Conservation (phyloP, 2,329 filamentous ascomycete genomes). For the Macroventuria anomochaeta region DNA sequence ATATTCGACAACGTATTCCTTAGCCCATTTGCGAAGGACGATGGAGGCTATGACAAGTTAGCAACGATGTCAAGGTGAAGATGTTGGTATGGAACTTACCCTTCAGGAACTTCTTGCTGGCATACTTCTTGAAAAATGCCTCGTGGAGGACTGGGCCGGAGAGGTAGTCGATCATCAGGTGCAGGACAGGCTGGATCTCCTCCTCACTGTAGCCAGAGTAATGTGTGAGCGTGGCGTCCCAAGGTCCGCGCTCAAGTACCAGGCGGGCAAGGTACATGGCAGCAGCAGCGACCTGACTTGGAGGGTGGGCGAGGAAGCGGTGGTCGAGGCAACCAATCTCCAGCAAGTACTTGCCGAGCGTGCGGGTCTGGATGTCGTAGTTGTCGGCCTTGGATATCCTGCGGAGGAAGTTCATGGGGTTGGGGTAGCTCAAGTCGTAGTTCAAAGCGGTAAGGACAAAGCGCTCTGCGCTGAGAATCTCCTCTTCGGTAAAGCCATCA, state of each 20-base stretch:
- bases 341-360: slow-evolving; percentile 95
- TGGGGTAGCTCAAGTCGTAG: slow-evolving; percentile 98
- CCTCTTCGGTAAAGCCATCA: slow-evolving; percentile 91
- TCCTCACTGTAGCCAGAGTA: slow-evolving; percentile 94
- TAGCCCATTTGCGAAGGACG: slow-evolving; percentile 90
- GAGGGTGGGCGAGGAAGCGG: slow-evolving; percentile 86
- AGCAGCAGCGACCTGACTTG: slow-evolving; percentile 88
- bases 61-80: neutral
- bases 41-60: slow-evolving; percentile 73
- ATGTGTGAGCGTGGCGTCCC: slow-evolving; percentile 86
- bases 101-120: slow-evolving; percentile 98
- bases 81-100: slow-evolving; percentile 63
- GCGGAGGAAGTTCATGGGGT: slow-evolving; percentile 99
- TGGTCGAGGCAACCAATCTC: slow-evolving; percentile 97
- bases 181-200: slow-evolving; percentile 89
- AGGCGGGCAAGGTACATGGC: slow-evolving; percentile 94
- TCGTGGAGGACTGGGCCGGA: slow-evolving; percentile 89
- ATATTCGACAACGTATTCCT: slow-evolving; percentile 63
- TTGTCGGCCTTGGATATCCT: slow-evolving; percentile 99
- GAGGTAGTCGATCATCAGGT: slow-evolving; percentile 96
- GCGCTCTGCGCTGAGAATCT: slow-evolving; percentile 96
- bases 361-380: slow-evolving; percentile 98
- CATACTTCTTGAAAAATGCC: slow-evolving; percentile 99
- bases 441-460: slow-evolving; percentile 90
- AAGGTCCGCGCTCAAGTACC: slow-evolving; percentile 88